A percentile compares a stretch with the other conserved stretches of the same genome.
These are phyloP conservation scores for Solanum hybrid DNA, from an alignment of 305 asterid genomes.

Conservation along the genomic window DNA sequence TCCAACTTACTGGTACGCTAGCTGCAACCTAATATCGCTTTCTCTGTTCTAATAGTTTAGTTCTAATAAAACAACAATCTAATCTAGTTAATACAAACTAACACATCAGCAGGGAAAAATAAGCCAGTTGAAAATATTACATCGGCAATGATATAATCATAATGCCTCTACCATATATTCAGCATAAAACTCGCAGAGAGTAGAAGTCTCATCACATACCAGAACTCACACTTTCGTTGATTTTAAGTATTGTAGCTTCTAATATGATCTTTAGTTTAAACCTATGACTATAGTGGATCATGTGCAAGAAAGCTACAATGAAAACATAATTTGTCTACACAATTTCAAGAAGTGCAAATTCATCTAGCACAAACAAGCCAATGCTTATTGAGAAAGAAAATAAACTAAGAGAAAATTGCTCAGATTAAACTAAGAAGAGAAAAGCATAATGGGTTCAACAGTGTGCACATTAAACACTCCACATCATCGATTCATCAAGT, in stretches of 20 bases:
- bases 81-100: no score
- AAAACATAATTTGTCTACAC: background rate
- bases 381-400: background rate
- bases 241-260: background rate
- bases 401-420: background rate
- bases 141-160: background rate
- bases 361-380: background rate
- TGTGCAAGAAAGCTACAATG: background rate
- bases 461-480: slow-evolving; percentile 73
- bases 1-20: no score
- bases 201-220: background rate
- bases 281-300: background rate
- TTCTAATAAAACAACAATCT: no score
- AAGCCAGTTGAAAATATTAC: no score
- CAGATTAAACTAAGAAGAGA: background rate
- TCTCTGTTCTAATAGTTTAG: no score
- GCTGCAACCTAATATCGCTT: no score
- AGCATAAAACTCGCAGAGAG: background rate
- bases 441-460: slow-evolving; percentile 69
- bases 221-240: background rate
- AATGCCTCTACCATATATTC: background rate
- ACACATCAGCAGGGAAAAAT: no score
- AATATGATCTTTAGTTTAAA: background rate
- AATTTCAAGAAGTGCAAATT: background rate
- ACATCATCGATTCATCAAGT: slow-evolving; percentile 16